Conservation (phyloP, 202 grass and related monocot species). For the Musa balbisiana region DNA sequence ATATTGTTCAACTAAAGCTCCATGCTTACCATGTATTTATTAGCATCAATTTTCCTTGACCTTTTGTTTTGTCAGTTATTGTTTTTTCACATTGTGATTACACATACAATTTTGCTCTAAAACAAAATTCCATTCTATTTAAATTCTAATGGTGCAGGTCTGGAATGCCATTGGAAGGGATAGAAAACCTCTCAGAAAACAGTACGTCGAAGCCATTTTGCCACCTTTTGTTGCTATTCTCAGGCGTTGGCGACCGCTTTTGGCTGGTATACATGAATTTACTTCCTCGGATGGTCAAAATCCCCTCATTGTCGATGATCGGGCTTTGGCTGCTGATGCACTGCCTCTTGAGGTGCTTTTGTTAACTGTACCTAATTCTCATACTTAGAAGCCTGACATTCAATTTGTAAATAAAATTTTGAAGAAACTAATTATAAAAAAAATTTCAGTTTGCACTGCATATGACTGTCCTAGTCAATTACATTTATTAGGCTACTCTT, state of each 20-base stretch:
- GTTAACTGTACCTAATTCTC: neutral
- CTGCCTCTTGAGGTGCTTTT: constrained; percentile 57
- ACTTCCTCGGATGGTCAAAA: constrained; percentile 97
- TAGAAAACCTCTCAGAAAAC: constrained; percentile 72
- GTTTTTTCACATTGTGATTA: neutral
- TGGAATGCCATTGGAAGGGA: constrained; percentile 89
- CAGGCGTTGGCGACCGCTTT: constrained; percentile 78
- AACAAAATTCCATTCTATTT: constrained; percentile 21
- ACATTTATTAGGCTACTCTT: neutral
- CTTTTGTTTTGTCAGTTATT: neutral
- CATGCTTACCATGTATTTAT: too few relatives aligned
- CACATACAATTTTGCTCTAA: constrained; percentile 1
- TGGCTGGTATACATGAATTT: constrained; percentile 96
- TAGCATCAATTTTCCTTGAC: too few relatives aligned
- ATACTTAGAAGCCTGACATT: neutral
- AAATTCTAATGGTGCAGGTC: constrained; percentile 51
- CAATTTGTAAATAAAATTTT: neutral
- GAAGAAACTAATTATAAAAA: neutral
- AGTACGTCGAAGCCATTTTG: constrained; percentile 78
- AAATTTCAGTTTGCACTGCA: neutral
- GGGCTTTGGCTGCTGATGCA: constrained; percentile 78
- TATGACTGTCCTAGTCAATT: neutral
- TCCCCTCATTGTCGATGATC: constrained; percentile 85
- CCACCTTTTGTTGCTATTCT: constrained; percentile 93
- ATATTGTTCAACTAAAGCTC: too few relatives aligned